Evolutionary conservation across 225 moss, liverwort and hornwort genomes (phyloP), one percentile per base, ranked within the genome.

Genomic region (Polytrichum commune): DNA sequence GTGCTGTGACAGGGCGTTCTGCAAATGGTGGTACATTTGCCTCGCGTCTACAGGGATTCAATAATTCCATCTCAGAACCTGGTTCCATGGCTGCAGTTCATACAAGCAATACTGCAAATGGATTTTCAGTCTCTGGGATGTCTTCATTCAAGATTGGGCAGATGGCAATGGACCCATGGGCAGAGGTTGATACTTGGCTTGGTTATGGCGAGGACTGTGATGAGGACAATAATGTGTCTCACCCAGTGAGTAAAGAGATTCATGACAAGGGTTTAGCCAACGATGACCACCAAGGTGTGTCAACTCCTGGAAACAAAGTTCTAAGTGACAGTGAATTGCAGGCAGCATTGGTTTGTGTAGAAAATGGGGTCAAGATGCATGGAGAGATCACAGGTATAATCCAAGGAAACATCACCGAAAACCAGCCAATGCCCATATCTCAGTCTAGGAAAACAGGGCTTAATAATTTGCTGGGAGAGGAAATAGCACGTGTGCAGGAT

Each of bases 161-260:
- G 76, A 73, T 88, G 61, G 79, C 86, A n/a, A 79, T 86, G 83
- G 88, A 96, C 80, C 96, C 92, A n/a, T 96, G 93, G 96, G 93
- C 91, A 55, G 87, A 90, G 78, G 86, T 92, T 64, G 92, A 96
- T 74, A 85, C 93, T 60, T 93, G 91, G 87, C 89, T 96, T 77
- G 91, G 91, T 46, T 93, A 88, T 69, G 91, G 80, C 69, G 93
- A 96, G 58, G 89, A 89, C 64, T 72, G 83, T 46, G 87, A 73
- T 54, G 84, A 81, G 69, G 89, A 86, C 64, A 78, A 75, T 78
- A 69, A 64, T 53, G 64, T 91, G 62, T 79, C 85, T 60, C 78
- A 83, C 29, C 53, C 78, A 66, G 86, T 88, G 76, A 91, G 80
- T 72, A 81, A 73, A 60, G 76, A 69, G 65, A 79, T 88, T 64